A percentile compares a stretch with the other conserved stretches of the same genome.
These are phyloP conservation scores for Gossypium laxum DNA, from an alignment of 441 rosid species.

Conservation along the genomic window DNA sequence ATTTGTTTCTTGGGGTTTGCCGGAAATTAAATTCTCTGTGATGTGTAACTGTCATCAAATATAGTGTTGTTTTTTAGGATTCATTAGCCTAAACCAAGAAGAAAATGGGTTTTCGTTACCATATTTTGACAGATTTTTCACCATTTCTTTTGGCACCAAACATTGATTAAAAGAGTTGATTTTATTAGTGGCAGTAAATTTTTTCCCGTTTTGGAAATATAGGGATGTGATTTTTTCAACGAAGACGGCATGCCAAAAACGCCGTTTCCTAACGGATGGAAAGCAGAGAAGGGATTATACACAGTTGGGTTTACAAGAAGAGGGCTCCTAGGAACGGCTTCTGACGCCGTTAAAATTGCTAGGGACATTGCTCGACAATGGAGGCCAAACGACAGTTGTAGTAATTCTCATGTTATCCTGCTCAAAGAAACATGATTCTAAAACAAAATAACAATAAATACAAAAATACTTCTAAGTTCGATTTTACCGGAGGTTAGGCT, in stretches of 20 bases:
- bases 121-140: too few species aligned
- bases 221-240: constrained; percentile 62
- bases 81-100: background rate
- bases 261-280: constrained; percentile 84
- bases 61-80: background rate
- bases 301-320: constrained; percentile 76
- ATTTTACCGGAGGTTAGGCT: too few species aligned
- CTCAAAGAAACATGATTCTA: constrained; percentile 10
- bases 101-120: too few species aligned
- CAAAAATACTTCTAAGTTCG: too few species aligned
- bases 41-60: constrained; percentile 24
- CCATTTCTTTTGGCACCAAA: too few species aligned
- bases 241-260: constrained; percentile 75
- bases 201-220: background rate
- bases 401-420: constrained; percentile 38
- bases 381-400: constrained; percentile 20
- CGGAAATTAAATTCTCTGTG: background rate
- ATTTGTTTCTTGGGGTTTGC: too few species aligned
- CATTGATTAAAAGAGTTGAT: background rate
- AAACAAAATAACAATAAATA: background rate
- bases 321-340: constrained; percentile 68
- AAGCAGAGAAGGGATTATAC: constrained; percentile 69
- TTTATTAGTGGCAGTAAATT: background rate
- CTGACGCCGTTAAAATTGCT: constrained; percentile 69
- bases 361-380: constrained; percentile 46